Conservation (phyloP, 1,284 basidiomycete species). For the Golubevia sp. region DNA sequence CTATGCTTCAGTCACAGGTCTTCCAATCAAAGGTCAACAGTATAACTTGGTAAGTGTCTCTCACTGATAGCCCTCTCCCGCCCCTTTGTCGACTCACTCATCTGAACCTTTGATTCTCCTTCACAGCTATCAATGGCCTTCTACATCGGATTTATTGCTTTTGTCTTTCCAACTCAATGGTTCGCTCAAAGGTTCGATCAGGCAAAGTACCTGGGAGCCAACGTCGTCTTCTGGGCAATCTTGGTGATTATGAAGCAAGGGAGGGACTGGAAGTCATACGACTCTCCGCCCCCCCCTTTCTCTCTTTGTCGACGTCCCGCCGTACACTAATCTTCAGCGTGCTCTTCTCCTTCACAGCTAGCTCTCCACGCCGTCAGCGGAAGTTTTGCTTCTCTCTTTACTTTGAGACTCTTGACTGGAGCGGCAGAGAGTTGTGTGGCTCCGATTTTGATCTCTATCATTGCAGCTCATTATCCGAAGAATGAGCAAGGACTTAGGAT, state of each 20-base stretch:
- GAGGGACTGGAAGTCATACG: too few relatives aligned
- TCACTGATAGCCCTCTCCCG: too few relatives aligned
- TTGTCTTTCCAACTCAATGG: conserved; percentile 73
- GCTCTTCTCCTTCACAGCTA: too few relatives aligned
- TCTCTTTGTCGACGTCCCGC: too few relatives aligned
- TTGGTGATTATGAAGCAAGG: too few relatives aligned
- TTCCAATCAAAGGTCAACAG: conserved; percentile 11
- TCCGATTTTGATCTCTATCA: conserved; percentile 70
- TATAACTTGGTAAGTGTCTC: conserved; percentile 13
- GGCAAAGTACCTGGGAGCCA: conserved; percentile 69
- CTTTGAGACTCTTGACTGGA: conserved; percentile 70
- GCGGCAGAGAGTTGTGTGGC: conserved; percentile 64
- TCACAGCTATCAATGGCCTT: conserved; percentile 68
- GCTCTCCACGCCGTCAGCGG: conserved; percentile 70
- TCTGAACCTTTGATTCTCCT: conserved; percentile 1
- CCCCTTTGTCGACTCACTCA: too few relatives aligned
- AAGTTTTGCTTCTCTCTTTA: conserved; percentile 71
- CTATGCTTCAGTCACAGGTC: conserved; percentile 11
- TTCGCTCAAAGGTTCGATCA: conserved; percentile 70
- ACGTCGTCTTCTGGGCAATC: conserved; percentile 70
- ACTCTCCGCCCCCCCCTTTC: too few relatives aligned
- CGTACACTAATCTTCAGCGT: too few relatives aligned
- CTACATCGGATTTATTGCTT: conserved; percentile 67
- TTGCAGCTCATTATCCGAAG: conserved; percentile 74
- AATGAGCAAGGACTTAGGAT: conserved; percentile 71